Conservation (phyloP, 139 green algal genomes). For the Chlamydomonas eustigma region DNA sequence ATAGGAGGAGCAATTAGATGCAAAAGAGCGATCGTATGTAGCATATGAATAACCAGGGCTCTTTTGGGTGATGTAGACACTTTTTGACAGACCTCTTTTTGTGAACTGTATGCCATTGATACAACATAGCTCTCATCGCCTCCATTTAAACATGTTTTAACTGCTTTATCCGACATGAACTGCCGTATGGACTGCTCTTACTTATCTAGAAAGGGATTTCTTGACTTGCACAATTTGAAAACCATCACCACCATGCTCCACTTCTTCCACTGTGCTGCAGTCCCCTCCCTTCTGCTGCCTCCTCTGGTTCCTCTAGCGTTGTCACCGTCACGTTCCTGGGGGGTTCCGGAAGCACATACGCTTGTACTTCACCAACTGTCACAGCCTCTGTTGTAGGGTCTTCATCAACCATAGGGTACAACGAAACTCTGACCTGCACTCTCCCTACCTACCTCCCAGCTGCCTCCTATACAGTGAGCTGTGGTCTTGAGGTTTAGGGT, state of each 20-base stretch:
- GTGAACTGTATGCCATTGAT: too few species aligned
- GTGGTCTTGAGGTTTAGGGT: neutral
- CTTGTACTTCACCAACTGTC: conserved; percentile 14
- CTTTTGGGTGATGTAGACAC: too few species aligned
- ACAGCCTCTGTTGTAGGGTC: neutral
- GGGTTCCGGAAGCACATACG: neutral
- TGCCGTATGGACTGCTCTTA: too few species aligned
- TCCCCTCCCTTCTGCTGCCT: neutral
- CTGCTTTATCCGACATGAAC: too few species aligned
- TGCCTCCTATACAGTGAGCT: conserved; percentile 14
- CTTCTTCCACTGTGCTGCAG: neutral
- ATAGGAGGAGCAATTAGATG: too few species aligned
- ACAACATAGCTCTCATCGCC: too few species aligned
- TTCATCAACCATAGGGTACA: neutral
- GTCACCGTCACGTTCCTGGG: neutral
- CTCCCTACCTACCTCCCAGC: conserved; percentile 16
- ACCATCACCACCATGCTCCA: neutral
- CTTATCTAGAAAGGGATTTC: too few species aligned
- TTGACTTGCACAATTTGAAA: too few species aligned
- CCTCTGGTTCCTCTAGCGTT: neutral
- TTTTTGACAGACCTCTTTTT: too few species aligned
- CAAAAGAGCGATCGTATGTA: too few species aligned
- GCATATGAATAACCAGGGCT: too few species aligned
- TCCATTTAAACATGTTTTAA: too few species aligned
- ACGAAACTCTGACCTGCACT: conserved; percentile 20